Base-by-base conservation (phyloP, 177 flowering plant species). In the Telopea speciosissima region DNA sequence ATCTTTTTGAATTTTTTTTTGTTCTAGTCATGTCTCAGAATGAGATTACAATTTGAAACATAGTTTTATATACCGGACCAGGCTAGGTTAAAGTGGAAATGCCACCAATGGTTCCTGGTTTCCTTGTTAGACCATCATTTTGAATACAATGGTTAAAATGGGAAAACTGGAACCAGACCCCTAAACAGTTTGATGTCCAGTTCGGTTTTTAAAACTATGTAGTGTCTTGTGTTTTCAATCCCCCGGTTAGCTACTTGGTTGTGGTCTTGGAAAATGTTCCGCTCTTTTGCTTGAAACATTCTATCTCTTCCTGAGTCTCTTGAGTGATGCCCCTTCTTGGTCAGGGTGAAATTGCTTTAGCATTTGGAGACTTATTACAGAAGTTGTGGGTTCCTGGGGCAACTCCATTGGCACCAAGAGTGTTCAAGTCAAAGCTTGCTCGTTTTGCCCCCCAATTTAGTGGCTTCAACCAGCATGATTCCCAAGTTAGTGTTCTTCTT, bases 391-490 rank as follows among this genome's bases (percentile, higher is more conserved):
- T 86, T 67, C 88, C 95, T 62, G 92, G 95, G 52, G 73, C 72
- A 69, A 40, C 80, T 24, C 74, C 93, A 52, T 82, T 91, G 68
- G 85, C 92, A 10, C 95, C 98, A 22, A 82, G 89, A 71, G 58
- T 68, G 68, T 93, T 93, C 75, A 93, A 93, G 82, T 76, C 75
- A 61, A 93, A 87, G 67, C 90, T 93, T 76, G 84, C 85, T 76
- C 81, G 82, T 8, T 93, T 88, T 76, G 91, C 98, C 28, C 90
- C 93, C 22, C 98, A 91, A 74, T 93, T 93, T 69, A 90, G 92
- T 80, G 98, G 98, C 23, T 91, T 82, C 78, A 89, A 85, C 66
- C 98, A 91, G 76, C 98, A 93, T 78, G 98, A 93, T 83, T 89
- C 95, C 13, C 95, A 93, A 78, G 98, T 93, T 56, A 72, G 82